Conservation (phyloP, 148 eudicot genomes). For the Polygonum aviculare region DNA sequence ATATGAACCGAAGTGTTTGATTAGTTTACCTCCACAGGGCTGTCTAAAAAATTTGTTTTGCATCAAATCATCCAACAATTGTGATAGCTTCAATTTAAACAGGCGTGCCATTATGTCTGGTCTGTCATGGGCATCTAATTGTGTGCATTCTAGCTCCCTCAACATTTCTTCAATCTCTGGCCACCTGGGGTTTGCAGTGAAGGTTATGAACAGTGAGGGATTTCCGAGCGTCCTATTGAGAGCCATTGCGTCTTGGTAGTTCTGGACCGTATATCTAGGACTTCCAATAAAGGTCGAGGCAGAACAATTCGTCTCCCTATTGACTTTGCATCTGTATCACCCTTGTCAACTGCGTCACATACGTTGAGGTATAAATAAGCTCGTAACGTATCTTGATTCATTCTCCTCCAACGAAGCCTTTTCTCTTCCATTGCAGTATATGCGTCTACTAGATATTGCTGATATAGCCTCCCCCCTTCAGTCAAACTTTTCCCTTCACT, state of each 20-base stretch:
- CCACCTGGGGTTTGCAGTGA: not conserved
- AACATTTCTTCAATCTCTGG: not conserved
- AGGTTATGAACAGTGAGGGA: not conserved
- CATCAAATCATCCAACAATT: too few species aligned
- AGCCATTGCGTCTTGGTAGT: not conserved
- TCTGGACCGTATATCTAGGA: not conserved
- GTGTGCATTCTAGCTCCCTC: not conserved
- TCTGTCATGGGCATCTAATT: not conserved
- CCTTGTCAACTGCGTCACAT: not conserved
- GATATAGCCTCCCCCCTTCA: not conserved
- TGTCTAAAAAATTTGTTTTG: too few species aligned
- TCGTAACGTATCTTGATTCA: not conserved
- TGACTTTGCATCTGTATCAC: not conserved
- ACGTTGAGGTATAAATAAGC: not conserved
- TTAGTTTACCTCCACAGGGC: too few species aligned
- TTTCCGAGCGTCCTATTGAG: not conserved
- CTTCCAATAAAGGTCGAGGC: not conserved
- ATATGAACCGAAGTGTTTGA: too few species aligned
- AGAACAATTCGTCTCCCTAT: not conserved
- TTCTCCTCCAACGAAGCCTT: not conserved
- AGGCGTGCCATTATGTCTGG: too few species aligned
- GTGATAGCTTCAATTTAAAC: too few species aligned
- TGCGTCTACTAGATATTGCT: not conserved
- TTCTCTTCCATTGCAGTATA: not conserved
- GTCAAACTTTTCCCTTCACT: not conserved